Conservation (phyloP, 2,329 filamentous ascomycete species). For the Elsinoe perseae region DNA sequence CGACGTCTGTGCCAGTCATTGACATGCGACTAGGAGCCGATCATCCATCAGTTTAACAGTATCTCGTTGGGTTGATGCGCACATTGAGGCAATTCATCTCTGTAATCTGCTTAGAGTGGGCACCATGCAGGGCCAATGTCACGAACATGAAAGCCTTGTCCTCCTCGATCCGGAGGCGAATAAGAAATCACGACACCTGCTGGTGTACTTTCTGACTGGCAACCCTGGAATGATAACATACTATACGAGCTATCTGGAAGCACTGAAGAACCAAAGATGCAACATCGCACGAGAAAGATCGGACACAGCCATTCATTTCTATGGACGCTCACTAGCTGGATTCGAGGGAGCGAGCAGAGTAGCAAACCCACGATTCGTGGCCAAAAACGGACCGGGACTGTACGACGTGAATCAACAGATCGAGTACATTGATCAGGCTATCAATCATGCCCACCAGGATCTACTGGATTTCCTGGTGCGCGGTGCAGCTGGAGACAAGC, state of each 20-base stretch:
- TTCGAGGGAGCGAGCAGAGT: conserved; percentile 26
- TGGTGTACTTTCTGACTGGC: conserved; percentile 67
- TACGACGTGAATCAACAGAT: conserved; percentile 46
- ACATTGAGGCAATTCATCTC: no score
- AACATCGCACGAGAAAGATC: not conserved
- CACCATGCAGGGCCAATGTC: no score
- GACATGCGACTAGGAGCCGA: no score
- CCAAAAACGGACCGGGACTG: conserved; percentile 20
- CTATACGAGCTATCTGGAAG: conserved; percentile 59
- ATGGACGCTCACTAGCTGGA: conserved; percentile 36
- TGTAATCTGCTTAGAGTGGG: no score
- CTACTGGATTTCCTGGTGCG: conserved; percentile 22
- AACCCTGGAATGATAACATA: conserved; percentile 71
- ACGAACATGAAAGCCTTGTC: not conserved
- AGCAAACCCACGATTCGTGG: not conserved
- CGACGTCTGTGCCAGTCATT: no score
- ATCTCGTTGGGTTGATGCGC: no score
- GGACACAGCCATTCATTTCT: conserved; percentile 31
- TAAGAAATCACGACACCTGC: conserved; percentile 27
- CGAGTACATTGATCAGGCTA: conserved; percentile 36
- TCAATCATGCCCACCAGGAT: conserved; percentile 32
- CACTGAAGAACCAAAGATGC: conserved; percentile 43
- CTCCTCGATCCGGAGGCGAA: not conserved
- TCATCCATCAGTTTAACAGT: no score
- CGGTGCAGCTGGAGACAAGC: conserved; percentile 21